Conservation (phyloP, 768 basidiomycete species). For the Xerocomellus chrysenteron region DNA sequence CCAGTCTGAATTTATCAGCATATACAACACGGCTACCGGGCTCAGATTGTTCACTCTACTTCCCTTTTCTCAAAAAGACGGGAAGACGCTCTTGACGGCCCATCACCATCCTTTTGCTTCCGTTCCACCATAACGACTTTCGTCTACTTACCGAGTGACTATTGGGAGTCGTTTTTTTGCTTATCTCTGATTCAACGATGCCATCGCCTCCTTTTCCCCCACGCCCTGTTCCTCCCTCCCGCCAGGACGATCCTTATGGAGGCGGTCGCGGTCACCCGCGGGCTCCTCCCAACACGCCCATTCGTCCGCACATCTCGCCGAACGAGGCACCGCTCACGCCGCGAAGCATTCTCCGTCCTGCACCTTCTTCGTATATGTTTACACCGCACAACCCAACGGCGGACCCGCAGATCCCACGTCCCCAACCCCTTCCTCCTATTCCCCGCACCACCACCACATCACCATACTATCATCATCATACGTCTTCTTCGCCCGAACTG, state of each 20-base stretch:
- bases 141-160: not conserved
- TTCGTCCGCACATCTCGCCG: not conserved
- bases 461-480: conserved; percentile 20
- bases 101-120: not conserved
- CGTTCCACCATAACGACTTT: not conserved
- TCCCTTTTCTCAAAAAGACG: not conserved
- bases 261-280: conserved; percentile 1
- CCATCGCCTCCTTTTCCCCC: conserved; percentile 20
- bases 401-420: not conserved
- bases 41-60: not conserved
- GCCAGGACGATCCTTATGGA: conserved; percentile 6
- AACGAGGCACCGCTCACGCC: conserved; percentile 10
- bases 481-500: conserved; percentile 24
- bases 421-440: conserved; percentile 4
- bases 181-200: conserved; percentile 12
- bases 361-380: not conserved
- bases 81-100: not conserved
- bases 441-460: conserved; percentile 10
- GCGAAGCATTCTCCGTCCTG: conserved; percentile 20
- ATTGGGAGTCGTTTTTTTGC: not conserved
- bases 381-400: conserved; percentile 4
- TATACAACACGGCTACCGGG: not conserved
- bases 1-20: conserved; percentile 21
- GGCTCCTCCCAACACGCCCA: not conserved
- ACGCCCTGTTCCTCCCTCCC: conserved; percentile 9